phyloP scores from a whole-genome alignment of 2,329 filamentous ascomycete species.

The Stagonosporopsis vannaccii region DNA sequence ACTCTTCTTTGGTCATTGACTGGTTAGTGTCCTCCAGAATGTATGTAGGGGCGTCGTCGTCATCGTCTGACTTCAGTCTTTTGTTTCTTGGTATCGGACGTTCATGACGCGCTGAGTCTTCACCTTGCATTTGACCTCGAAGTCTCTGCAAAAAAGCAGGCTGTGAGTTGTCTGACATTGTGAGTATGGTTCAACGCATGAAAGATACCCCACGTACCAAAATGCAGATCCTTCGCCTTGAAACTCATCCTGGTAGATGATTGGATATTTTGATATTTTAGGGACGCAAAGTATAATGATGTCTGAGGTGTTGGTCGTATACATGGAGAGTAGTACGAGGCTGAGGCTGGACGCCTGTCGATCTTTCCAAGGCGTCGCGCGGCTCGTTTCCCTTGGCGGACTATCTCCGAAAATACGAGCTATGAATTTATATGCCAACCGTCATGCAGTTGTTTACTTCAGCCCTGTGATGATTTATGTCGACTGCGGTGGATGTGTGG shows the following conservation, averaged over 20 bases:
- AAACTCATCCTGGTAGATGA: slow-evolving; percentile 61
- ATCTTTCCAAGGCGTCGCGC: slow-evolving; percentile 13
- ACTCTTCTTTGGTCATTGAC: slow-evolving; percentile 61
- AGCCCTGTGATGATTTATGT: background rate
- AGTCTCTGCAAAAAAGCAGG: slow-evolving; percentile 57
- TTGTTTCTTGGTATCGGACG: slow-evolving; percentile 54
- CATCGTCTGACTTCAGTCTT: slow-evolving; percentile 63
- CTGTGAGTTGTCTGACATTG: slow-evolving; percentile 56
- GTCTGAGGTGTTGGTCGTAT: background rate
- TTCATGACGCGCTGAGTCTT: slow-evolving; percentile 55
- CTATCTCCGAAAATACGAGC: slow-evolving; percentile 16
- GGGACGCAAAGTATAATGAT: background rate
- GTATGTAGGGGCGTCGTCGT: slow-evolving; percentile 78
- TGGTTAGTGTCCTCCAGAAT: slow-evolving; percentile 76
- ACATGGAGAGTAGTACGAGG: slow-evolving; percentile 10
- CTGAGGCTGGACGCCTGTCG: slow-evolving; percentile 20
- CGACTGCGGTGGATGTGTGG: background rate
- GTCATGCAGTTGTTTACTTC: background rate
- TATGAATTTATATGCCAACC: background rate
- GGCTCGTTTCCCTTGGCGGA: slow-evolving; percentile 22
- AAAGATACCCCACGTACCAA: slow-evolving; percentile 53
- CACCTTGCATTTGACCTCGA: slow-evolving; percentile 62
- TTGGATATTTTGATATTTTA: background rate
- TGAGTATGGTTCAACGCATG: slow-evolving; percentile 45
- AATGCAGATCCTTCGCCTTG: slow-evolving; percentile 74